These are phyloP conservation scores for Chlorella sp. DNA, from an alignment of 139 green algal species.

Conservation along the genomic window DNA sequence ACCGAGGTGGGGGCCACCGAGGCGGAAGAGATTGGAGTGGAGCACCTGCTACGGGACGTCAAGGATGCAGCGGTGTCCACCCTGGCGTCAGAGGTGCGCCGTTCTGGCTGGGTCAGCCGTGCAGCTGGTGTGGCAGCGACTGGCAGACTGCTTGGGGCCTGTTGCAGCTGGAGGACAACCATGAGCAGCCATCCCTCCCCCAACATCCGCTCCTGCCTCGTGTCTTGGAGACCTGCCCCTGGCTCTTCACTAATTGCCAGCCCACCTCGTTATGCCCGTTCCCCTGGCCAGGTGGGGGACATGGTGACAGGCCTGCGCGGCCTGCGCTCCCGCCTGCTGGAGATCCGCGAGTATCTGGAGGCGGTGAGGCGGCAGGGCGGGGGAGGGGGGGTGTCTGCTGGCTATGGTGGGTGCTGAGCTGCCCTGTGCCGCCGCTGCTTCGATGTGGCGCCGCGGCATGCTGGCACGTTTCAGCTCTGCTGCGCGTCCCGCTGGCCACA, in stretches of 20 bases:
- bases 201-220: too few relatives aligned
- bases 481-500: too few relatives aligned
- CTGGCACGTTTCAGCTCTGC: too few relatives aligned
- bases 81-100: constrained; percentile 80
- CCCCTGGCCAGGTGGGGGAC: constrained; percentile 31
- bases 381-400: too few relatives aligned
- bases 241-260: too few relatives aligned
- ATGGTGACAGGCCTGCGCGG: constrained; percentile 60
- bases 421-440: too few relatives aligned
- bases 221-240: too few relatives aligned
- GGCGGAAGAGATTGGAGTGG: constrained; percentile 98
- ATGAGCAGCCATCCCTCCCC: too few relatives aligned
- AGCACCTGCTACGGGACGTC: constrained; percentile 98
- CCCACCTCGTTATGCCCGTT: not conserved
- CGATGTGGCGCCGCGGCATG: too few relatives aligned
- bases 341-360: constrained; percentile 91
- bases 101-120: not conserved
- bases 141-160: too few relatives aligned
- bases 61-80: constrained; percentile 93
- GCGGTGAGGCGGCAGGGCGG: constrained; percentile 61
- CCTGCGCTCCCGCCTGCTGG: constrained; percentile 72
- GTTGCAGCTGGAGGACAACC: too few relatives aligned
- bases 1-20: constrained; percentile 97
- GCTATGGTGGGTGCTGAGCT: constrained; percentile 78
- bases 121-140: too few relatives aligned